Conservation (phyloP, 495 filamentous ascomycete genomes). For the Hypoxylon fuscum region DNA sequence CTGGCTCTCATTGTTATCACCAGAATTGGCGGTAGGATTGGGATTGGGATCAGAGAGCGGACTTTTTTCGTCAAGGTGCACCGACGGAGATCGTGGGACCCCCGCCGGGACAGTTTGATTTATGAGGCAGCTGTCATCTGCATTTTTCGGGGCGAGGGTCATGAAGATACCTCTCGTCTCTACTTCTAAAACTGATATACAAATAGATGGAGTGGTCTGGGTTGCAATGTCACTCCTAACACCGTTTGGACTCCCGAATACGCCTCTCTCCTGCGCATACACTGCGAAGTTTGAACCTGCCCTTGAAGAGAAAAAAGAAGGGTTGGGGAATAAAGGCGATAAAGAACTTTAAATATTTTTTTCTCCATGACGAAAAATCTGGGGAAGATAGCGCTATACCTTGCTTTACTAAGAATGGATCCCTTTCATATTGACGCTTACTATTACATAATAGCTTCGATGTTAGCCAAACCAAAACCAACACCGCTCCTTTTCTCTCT, state of each 20-base stretch:
- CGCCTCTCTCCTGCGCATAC: too few relatives aligned
- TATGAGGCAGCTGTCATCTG: constrained; percentile 56
- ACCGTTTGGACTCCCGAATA: too few relatives aligned
- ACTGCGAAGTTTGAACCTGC: too few relatives aligned
- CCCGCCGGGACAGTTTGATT: constrained; percentile 46
- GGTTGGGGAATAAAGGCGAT: constrained; percentile 1
- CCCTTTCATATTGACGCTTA: neutral
- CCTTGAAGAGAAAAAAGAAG: neutral
- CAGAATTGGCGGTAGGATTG: neutral
- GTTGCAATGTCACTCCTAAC: too few relatives aligned
- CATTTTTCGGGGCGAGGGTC: constrained; percentile 42
- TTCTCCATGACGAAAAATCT: constrained; percentile 10
- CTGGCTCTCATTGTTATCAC: neutral
- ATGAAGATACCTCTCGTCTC: constrained; percentile 25
- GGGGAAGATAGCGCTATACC: constrained; percentile 14
- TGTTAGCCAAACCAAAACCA: neutral
- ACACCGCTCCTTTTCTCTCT: constrained; percentile 14
- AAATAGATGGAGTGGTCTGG: neutral
- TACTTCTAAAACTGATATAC: neutral
- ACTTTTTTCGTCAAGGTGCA: constrained; percentile 38
- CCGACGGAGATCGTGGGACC: constrained; percentile 14
- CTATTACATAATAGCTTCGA: constrained; percentile 32
- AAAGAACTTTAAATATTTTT: constrained; percentile 9
- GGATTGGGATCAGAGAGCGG: constrained; percentile 27
- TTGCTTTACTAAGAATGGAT: neutral